Base-by-base conservation (phyloP, 208 protist species). In the Leishmania amazonensis region DNA sequence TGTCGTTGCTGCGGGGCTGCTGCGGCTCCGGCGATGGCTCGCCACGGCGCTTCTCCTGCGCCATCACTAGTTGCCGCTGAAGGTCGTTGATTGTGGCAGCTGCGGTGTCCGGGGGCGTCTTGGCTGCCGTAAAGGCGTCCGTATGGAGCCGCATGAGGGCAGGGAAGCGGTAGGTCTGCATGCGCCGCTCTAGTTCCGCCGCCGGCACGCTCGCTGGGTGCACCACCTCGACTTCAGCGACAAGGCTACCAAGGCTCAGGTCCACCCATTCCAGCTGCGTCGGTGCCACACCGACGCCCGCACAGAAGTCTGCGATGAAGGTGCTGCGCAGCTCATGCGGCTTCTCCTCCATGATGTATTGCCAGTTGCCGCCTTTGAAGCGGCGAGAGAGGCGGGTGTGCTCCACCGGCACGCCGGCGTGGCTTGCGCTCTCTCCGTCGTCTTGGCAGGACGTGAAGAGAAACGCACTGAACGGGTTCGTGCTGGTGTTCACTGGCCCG, bases 361-460 rank as follows among this genome's bases (percentile, higher is more conserved):
- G 24, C 93, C 93, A 96, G 73, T 91, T 80, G 3, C 80, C 84
- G 11, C 93, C 93, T 15, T 76, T 57, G 57, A 96, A 88, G 76
- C 75, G 68, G 64, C 86, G 85, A 57, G 72, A 38, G 38, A 90
- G 81, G 31, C 81, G 71, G 17, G 87, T 87, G 64, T 57, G 80
- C 47, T 65, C 74, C 19, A 78, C 65, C 8, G 78, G 60, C 15
- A 72, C 62, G 13, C 73, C 78, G 17, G 31, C 53, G 57, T 68
- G 40, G 57, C 38, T 49, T 17, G 54, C 75, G 57, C 53, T 42
- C 1, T 65, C 75, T 21, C 57, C 57, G 11, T 78, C 75, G 47
- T 51, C 42, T 2, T 62, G 54, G 21, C 19, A 19, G 57, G 17
- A 35, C 4, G 38, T 64, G 38, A 40, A 31, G 35, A 78, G 53